Conservation (phyloP, 2,329 filamentous ascomycete genomes). For the Dothiorella sarmentorum region DNA sequence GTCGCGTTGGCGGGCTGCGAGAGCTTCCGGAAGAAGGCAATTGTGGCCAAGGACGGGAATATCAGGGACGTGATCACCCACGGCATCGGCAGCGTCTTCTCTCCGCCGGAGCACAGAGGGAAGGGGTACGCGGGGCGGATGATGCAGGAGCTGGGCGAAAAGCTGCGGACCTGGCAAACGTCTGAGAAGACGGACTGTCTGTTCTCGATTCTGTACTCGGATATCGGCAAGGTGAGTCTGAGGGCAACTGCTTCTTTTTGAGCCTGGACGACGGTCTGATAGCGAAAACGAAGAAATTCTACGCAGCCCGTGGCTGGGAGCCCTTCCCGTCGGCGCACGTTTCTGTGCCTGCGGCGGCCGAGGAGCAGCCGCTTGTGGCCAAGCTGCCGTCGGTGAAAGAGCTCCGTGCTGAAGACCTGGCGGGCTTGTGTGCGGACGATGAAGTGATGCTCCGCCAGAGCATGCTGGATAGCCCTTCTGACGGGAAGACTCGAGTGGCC, state of each 20-base stretch:
- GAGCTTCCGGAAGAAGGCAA: slow-evolving; percentile 48
- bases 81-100: slow-evolving; percentile 79
- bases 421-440: slow-evolving; percentile 61
- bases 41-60: slow-evolving; percentile 43
- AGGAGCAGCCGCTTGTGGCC: not conserved
- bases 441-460: slow-evolving; percentile 57
- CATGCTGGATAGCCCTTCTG: slow-evolving; percentile 42
- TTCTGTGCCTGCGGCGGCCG: slow-evolving; percentile 52
- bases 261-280: slow-evolving; percentile 2
- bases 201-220: slow-evolving; percentile 68
- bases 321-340: slow-evolving; percentile 71
- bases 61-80: slow-evolving; percentile 67
- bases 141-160: slow-evolving; percentile 62
- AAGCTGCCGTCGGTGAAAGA: slow-evolving; percentile 32
- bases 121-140: slow-evolving; percentile 73
- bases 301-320: slow-evolving; percentile 70
- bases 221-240: slow-evolving; percentile 53
- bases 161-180: slow-evolving; percentile 52
- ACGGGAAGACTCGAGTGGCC: slow-evolving; percentile 55
- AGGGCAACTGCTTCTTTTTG: slow-evolving; percentile 7
- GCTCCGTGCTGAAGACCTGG: slow-evolving; percentile 60
- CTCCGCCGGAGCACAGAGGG: slow-evolving; percentile 62
- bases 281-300: slow-evolving; percentile 53
- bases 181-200: slow-evolving; percentile 45
- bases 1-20: slow-evolving; percentile 58